phyloP scores from a whole-genome alignment of 495 filamentous ascomycete species.

The Podospora pseudocomata region DNA sequence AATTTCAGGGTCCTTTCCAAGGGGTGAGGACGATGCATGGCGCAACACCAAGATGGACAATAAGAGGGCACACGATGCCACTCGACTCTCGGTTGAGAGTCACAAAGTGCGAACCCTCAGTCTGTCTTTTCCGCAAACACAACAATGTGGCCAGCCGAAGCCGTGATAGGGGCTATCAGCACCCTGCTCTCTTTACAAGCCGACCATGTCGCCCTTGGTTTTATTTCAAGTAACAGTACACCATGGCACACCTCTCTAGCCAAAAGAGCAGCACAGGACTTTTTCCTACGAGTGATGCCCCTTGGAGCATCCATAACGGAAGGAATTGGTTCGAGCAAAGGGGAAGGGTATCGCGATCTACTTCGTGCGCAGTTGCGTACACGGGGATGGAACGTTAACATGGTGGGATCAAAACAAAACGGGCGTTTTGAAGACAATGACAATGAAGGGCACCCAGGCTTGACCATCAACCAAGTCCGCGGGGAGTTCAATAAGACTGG shows the following conservation, averaged over 20 bases:
- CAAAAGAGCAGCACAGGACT: constrained; percentile 10
- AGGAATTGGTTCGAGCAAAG: constrained; percentile 38
- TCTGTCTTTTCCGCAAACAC: background rate
- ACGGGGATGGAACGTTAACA: constrained; percentile 40
- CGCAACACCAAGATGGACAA: background rate
- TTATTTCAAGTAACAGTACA: background rate
- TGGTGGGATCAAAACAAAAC: constrained; percentile 38
- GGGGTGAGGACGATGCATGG: background rate
- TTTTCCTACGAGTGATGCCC: constrained; percentile 42
- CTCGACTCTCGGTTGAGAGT: background rate
- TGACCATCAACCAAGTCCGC: constrained; percentile 7
- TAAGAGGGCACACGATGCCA: background rate
- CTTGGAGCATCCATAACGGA: constrained; percentile 52
- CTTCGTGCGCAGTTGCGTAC: constrained; percentile 40
- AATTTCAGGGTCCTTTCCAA: background rate
- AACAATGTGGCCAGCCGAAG: background rate
- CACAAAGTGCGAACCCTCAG: background rate
- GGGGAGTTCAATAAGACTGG: constrained; percentile 24
- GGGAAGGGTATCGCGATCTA: constrained; percentile 39
- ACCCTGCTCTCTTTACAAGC: background rate
- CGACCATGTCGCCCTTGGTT: background rate
- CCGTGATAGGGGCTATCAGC: background rate
- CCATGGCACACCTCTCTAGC: background rate
- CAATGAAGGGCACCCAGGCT: constrained; percentile 13
- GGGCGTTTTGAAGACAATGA: constrained; percentile 40